phyloP scores from a whole-genome alignment of 805 yeast genomes.

The Ogataea minuta region DNA sequence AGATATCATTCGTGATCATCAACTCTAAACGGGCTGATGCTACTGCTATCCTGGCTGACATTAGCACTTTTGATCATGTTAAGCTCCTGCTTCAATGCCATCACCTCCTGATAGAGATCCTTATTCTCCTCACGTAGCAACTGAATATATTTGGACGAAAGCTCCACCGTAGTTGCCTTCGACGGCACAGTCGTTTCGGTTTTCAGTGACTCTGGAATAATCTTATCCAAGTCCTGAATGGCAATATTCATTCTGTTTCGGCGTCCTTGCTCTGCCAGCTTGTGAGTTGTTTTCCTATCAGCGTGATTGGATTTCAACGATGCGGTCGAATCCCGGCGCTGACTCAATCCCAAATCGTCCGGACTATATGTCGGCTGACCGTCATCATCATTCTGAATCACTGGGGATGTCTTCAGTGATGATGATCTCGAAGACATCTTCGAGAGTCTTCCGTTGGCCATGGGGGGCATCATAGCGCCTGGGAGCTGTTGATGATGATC shows the following conservation, averaged over 20 bases:
- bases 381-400: slow-evolving; percentile 14
- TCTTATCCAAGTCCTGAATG: slow-evolving; percentile 64
- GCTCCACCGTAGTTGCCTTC: slow-evolving; percentile 93
- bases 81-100: slow-evolving; percentile 31
- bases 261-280: slow-evolving; percentile 94
- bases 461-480: slow-evolving; percentile 7
- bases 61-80: slow-evolving; percentile 8
- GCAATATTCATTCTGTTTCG: slow-evolving; percentile 91
- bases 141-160: slow-evolving; percentile 71
- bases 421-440: slow-evolving; percentile 11
- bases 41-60: slow-evolving; percentile 9
- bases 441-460: slow-evolving; percentile 2
- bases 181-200: slow-evolving; percentile 70
- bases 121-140: slow-evolving; percentile 40
- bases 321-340: slow-evolving; percentile 8
- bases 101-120: slow-evolving; percentile 36
- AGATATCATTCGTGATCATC: slow-evolving; percentile 4
- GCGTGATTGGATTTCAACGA: slow-evolving; percentile 14
- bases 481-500: slow-evolving; percentile 17
- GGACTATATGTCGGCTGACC: slow-evolving; percentile 4
- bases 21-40: slow-evolving; percentile 22
- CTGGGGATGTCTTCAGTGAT: slow-evolving; percentile 20
- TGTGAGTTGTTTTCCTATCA: slow-evolving; percentile 71
- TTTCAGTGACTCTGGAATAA: slow-evolving; percentile 61
- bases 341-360: background rate